Base-by-base conservation (phyloP, 2,329 filamentous ascomycete genomes). In the Herpotrichia juniperi region DNA sequence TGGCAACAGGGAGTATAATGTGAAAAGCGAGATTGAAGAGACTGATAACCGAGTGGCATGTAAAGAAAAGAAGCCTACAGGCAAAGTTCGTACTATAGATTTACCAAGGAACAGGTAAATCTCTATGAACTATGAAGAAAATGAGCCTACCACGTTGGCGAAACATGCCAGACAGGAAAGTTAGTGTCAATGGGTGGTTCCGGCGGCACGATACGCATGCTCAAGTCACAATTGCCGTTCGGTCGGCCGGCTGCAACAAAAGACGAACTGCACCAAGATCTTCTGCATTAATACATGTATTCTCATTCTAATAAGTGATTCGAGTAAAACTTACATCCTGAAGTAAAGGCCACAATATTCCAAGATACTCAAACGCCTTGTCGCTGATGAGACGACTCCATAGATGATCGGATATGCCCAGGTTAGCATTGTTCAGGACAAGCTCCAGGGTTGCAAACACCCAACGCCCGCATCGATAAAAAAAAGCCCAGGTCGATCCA, bases 321-420 rank as follows among this genome's bases (percentile, higher is more conserved):
- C 12, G 37, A 45, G 42, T 45, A 45, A 21, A 45, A 45, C 42
- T 45, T 45, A 45, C 42, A 45, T 45, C 42, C 42, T 21, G 42
- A 34, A 45, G 25, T 21, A 34, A 34, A 40, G 37, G 37, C 21
- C 19, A 17, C 37, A 7, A 6, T 7, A n/a, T 7, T 21, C 21
- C 11, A 8, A 40, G 25, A 40, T 14, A 24, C 37, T 21, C 21
- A 24, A 25, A 40, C 21, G 37, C 37, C 37, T 14, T 40, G 21
- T n/a, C n/a, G n/a, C n/a, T n/a, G n/a, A n/a, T n/a, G n/a, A n/a
- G n/a, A n/a, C n/a, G n/a, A n/a, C n/a, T n/a, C n/a, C n/a, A n/a
- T n/a, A n/a, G n/a, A n/a, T n/a, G n/a, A n/a, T n/a, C n/a, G n/a
- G n/a, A n/a, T n/a, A n/a, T n/a, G n/a, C n/a, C n/a, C n/a, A n/a